phyloP scores from a whole-genome alignment of 805 yeast species.

The Priceomyces melissophilus region DNA sequence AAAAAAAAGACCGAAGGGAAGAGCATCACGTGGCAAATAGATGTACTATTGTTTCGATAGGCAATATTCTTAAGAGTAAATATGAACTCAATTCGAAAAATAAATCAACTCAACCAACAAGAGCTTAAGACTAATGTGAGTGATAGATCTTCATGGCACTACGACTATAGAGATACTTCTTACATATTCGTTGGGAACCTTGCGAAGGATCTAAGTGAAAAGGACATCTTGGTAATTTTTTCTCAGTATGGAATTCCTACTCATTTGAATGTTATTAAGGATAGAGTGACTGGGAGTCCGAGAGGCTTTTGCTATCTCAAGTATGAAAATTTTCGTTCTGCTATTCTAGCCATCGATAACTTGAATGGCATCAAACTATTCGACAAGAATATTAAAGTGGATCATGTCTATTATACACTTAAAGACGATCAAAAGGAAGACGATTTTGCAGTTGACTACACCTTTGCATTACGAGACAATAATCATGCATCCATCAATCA shows the following conservation, averaged over 20 bases:
- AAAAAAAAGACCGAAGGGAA: background rate
- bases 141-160: slow-evolving; percentile 81
- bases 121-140: slow-evolving; percentile 64
- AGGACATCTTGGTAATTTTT: slow-evolving; percentile 72
- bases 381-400: slow-evolving; percentile 54
- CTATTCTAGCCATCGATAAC: slow-evolving; percentile 85
- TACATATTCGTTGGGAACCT: slow-evolving; percentile 76
- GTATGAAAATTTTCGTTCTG: slow-evolving; percentile 76
- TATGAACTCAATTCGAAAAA: slow-evolving; percentile 40
- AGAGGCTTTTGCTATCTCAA: slow-evolving; percentile 79
- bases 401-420: slow-evolving; percentile 64
- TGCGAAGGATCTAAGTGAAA: slow-evolving; percentile 62
- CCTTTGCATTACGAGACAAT: slow-evolving; percentile 9
- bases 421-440: slow-evolving; percentile 50
- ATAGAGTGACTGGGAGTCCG: slow-evolving; percentile 44
- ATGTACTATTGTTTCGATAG: background rate
- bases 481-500: background rate
- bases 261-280: slow-evolving; percentile 66
- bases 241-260: slow-evolving; percentile 90
- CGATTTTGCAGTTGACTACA: slow-evolving; percentile 31
- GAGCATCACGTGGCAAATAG: background rate
- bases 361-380: slow-evolving; percentile 64
- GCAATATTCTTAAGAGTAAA: background rate
- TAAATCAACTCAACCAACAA: slow-evolving; percentile 56
- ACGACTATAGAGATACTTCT: slow-evolving; percentile 73